Evolutionary conservation across 495 filamentous ascomycete genomes (phyloP).

Genomic region (Penicillium argentinense): DNA sequence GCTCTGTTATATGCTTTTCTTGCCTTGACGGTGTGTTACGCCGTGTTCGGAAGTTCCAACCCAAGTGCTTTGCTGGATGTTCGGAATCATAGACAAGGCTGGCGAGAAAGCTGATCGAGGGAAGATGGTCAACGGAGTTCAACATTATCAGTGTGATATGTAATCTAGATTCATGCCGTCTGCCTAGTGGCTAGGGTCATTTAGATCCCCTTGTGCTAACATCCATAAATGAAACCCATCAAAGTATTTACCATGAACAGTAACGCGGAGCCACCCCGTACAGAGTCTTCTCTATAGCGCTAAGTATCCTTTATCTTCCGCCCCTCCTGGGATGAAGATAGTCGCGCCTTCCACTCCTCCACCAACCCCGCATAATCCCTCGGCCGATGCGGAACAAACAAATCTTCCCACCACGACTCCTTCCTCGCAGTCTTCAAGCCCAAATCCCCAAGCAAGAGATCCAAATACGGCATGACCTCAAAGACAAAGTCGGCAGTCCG

Average conservation of each 20-base stretch:
- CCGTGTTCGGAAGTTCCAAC: too few species aligned
- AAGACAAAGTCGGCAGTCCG: constrained; percentile 12
- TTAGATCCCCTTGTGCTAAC: too few species aligned
- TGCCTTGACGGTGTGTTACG: too few species aligned
- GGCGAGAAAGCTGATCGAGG: too few species aligned
- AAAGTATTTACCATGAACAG: constrained; percentile 1
- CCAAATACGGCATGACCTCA: constrained; percentile 10
- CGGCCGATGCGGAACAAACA: constrained; percentile 9
- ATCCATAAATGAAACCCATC: too few species aligned
- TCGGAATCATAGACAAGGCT: too few species aligned
- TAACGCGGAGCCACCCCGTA: constrained; percentile 2
- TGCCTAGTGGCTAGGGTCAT: too few species aligned
- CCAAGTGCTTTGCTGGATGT: too few species aligned
- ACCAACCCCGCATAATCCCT: constrained; percentile 11
- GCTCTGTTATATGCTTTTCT: too few species aligned
- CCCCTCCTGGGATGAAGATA: constrained; percentile 2
- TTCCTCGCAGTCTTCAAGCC: constrained; percentile 9
- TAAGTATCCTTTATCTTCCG: constrained; percentile 10
- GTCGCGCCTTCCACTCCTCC: constrained; percentile 8
- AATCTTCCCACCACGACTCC: constrained; percentile 5
- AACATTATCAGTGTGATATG: too few species aligned
- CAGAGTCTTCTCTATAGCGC: constrained; percentile 2
- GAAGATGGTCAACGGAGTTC: too few species aligned
- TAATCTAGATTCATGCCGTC: too few species aligned
- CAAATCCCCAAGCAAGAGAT: constrained; percentile 10